Percentiles rank a stretch among this genome's conserved stretches.
These are phyloP conservation scores for Suillus subluteus DNA, from an alignment of 768 basidiomycete species.

Conservation along the genomic window DNA sequence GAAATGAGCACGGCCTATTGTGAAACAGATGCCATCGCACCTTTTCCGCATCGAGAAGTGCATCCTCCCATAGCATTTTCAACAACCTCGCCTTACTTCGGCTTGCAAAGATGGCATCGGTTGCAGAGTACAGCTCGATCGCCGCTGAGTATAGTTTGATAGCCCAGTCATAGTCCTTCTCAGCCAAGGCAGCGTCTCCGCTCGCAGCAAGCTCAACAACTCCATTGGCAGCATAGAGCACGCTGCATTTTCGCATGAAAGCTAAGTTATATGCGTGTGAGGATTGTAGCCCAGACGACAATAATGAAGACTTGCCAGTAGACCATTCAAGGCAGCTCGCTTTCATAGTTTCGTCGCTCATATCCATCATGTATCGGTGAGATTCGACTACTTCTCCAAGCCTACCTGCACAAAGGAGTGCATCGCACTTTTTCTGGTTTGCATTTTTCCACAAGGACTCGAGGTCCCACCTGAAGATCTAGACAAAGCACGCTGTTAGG, in stretches of 20 bases:
- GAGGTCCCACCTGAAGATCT: conserved; percentile 5
- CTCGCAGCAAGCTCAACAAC: too few species aligned
- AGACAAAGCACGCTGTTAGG: too few species aligned
- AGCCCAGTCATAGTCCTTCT: not conserved
- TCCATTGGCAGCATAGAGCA: not conserved
- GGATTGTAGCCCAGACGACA: not conserved
- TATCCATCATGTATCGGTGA: conserved; percentile 1
- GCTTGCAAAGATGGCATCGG: not conserved
- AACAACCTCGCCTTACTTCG: not conserved
- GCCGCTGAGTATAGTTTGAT: not conserved
- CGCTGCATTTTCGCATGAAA: not conserved
- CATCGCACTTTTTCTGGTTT: not conserved
- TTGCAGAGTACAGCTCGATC: not conserved
- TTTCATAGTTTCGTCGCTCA: not conserved
- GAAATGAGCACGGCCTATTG: not conserved
- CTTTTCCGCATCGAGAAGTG: not conserved
- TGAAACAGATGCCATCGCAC: not conserved
- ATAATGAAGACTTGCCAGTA: not conserved
- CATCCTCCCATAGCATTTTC: not conserved
- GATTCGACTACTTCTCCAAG: not conserved
- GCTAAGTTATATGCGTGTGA: not conserved
- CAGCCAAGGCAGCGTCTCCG: not conserved
- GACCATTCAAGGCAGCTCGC: conserved; percentile 1
- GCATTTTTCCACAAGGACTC: not conserved
- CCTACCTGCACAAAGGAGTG: conserved; percentile 1